A percentile compares a stretch with the other conserved stretches of the same genome.
These are phyloP conservation scores for Anisodus tanguticus DNA, from an alignment of 257 asterid genomes.

Conservation along the genomic window DNA sequence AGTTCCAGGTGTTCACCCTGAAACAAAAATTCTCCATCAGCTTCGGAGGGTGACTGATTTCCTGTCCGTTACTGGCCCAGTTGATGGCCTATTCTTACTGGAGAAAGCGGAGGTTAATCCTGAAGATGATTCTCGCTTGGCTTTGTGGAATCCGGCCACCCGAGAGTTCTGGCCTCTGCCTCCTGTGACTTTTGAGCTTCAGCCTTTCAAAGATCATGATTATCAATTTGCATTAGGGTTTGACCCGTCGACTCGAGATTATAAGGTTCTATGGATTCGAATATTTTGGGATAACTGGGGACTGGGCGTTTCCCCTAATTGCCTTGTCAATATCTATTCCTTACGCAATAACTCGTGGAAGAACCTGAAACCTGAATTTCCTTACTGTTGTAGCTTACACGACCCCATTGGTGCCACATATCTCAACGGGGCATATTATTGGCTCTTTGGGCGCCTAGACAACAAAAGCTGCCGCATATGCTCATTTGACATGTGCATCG, in stretches of 20 bases:
- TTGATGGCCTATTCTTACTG: slow-evolving; percentile 44
- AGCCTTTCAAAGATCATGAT: neutral
- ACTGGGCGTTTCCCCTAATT: neutral
- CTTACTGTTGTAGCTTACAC: slow-evolving; percentile 8
- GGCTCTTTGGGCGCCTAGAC: neutral
- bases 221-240: neutral
- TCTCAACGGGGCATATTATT: slow-evolving; percentile 20
- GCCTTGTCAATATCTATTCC: neutral
- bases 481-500: slow-evolving; percentile 7
- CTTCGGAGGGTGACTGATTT: slow-evolving; percentile 32
- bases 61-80: slow-evolving; percentile 41
- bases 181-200: slow-evolving; percentile 10
- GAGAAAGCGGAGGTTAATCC: neutral
- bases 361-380: slow-evolving; percentile 13
- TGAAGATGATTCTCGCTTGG: slow-evolving; percentile 32
- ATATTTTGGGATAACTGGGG: neutral
- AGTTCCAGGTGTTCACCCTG: slow-evolving; percentile 10
- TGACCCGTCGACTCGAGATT: neutral
- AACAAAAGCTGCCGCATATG: neutral
- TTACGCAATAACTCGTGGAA: slow-evolving; percentile 1
- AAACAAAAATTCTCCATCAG: slow-evolving; percentile 9
- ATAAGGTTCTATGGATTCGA: neutral
- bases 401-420: neutral
- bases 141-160: slow-evolving; percentile 46
- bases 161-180: slow-evolving; percentile 54